Evolutionary conservation across 768 basidiomycete genomes (phyloP).

Genomic region (Cantharellus anzutake): DNA sequence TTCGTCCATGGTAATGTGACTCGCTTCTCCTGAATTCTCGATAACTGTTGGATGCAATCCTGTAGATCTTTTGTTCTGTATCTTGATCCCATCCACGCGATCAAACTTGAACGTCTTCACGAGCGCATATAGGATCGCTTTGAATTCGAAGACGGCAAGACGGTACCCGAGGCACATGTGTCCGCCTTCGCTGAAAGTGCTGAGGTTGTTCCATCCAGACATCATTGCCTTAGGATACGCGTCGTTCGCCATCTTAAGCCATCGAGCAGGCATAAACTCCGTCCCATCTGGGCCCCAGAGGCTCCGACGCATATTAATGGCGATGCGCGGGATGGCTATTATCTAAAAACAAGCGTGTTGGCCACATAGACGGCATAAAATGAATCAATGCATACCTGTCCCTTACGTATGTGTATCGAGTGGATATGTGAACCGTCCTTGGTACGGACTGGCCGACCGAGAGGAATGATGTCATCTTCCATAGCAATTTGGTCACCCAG

Average conservation of each 20-base stretch:
- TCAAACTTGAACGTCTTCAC: background rate
- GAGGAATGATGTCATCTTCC: conserved; percentile 26
- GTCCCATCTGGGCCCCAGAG: conserved; percentile 22
- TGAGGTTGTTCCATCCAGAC: conserved; percentile 20
- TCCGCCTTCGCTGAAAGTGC: conserved; percentile 26
- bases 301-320: conserved; percentile 17
- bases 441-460: conserved; percentile 18
- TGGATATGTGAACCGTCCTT: conserved; percentile 15
- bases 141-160: background rate
- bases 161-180: conserved; percentile 24
- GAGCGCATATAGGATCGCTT: background rate
- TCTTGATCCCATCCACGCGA: too few relatives aligned
- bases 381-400: conserved; percentile 17
- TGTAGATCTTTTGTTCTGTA: too few relatives aligned
- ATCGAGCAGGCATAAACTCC: conserved; percentile 23
- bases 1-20: too few relatives aligned
- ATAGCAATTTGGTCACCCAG: conserved; percentile 25
- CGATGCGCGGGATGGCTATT: conserved; percentile 19
- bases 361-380: background rate
- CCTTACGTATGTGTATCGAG: conserved; percentile 18
- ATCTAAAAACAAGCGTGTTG: conserved; percentile 11
- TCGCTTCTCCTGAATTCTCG: too few relatives aligned
- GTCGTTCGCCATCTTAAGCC: conserved; percentile 10
- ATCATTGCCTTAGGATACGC: conserved; percentile 15
- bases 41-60: too few relatives aligned